phyloP scores from a whole-genome alignment of 768 basidiomycete species.

The Clitopilus passeckerianus region DNA sequence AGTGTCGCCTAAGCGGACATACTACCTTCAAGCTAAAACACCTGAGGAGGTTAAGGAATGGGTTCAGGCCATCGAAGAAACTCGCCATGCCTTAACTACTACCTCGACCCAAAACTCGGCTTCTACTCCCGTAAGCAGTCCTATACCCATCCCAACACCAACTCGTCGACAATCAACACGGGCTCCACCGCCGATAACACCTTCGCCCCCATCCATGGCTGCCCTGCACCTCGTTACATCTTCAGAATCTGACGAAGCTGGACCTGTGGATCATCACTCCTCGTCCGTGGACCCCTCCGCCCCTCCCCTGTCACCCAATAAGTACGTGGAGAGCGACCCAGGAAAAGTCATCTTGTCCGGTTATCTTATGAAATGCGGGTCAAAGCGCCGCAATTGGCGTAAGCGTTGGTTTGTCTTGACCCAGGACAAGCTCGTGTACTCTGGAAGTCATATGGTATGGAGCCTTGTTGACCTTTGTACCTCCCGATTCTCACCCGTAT shows the following conservation, averaged over 20 bases:
- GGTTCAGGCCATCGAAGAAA: slow-evolving; percentile 79
- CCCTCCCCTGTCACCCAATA: slow-evolving; percentile 41
- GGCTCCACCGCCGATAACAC: slow-evolving; percentile 32
- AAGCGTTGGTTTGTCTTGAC: slow-evolving; percentile 98
- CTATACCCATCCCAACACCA: slow-evolving; percentile 36
- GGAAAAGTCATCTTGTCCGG: slow-evolving; percentile 82
- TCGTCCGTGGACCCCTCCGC: slow-evolving; percentile 37
- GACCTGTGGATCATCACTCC: slow-evolving; percentile 14
- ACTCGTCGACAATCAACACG: slow-evolving; percentile 20
- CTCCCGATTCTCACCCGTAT: background rate
- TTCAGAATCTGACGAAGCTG: slow-evolving; percentile 73
- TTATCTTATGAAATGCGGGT: slow-evolving; percentile 95
- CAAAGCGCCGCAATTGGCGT: slow-evolving; percentile 90
- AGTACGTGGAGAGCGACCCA: slow-evolving; percentile 44
- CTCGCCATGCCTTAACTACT: slow-evolving; percentile 58
- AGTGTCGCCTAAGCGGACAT: slow-evolving; percentile 86
- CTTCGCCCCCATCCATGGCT: slow-evolving; percentile 42
- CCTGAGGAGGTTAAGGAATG: slow-evolving; percentile 74
- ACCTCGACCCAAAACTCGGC: slow-evolving; percentile 57
- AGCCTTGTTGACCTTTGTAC: slow-evolving; percentile 5
- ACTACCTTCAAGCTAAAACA: slow-evolving; percentile 80
- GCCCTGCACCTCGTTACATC: slow-evolving; percentile 57
- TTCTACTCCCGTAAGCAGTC: slow-evolving; percentile 36
- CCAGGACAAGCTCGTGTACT: slow-evolving; percentile 82
- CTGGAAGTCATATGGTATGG: slow-evolving; percentile 92